Percentiles rank a stretch among this genome's conserved stretches.
phyloP scores from a whole-genome alignment of 2,329 filamentous ascomycete species.

The Beauveria pseudobassiana region DNA sequence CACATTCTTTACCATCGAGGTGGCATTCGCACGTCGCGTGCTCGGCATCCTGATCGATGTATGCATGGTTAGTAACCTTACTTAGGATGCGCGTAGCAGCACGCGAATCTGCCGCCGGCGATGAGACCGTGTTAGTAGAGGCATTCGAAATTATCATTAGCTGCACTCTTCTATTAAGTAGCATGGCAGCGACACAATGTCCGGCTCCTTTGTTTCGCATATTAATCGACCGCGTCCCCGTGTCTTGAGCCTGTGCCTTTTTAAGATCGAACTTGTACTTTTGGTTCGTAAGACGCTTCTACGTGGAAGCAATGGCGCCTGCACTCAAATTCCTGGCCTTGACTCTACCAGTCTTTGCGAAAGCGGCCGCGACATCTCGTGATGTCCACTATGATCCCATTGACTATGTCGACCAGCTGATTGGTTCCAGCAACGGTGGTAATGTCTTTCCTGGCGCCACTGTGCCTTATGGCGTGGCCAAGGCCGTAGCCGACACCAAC shows the following conservation, averaged over 20 bases:
- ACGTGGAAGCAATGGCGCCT: not conserved
- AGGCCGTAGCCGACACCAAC: slow-evolving; percentile 49
- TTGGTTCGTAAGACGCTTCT: not conserved
- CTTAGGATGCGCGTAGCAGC: slow-evolving; percentile 4
- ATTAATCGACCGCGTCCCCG: not conserved
- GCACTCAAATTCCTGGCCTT: not conserved
- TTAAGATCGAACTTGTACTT: not conserved
- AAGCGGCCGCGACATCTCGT: not conserved
- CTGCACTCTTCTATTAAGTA: not conserved
- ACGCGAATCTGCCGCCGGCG: slow-evolving; percentile 5
- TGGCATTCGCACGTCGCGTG: slow-evolving; percentile 4
- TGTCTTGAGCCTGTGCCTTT: not conserved
- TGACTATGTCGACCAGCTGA: slow-evolving; percentile 29
- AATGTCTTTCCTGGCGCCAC: slow-evolving; percentile 38
- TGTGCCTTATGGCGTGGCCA: slow-evolving; percentile 43
- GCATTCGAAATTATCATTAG: not conserved
- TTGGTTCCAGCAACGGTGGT: slow-evolving; percentile 34
- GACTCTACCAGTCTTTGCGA: not conserved
- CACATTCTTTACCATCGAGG: not conserved
- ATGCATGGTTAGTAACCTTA: not conserved
- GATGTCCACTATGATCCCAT: slow-evolving; percentile 22
- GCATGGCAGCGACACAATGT: not conserved
- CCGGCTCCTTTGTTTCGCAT: not conserved
- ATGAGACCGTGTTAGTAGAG: not conserved
- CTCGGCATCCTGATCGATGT: not conserved